A percentile compares a stretch with the other conserved stretches of the same genome.
Conservation (phyloP, 2,329 filamentous ascomycete species). For the Zalaria sp. region DNA sequence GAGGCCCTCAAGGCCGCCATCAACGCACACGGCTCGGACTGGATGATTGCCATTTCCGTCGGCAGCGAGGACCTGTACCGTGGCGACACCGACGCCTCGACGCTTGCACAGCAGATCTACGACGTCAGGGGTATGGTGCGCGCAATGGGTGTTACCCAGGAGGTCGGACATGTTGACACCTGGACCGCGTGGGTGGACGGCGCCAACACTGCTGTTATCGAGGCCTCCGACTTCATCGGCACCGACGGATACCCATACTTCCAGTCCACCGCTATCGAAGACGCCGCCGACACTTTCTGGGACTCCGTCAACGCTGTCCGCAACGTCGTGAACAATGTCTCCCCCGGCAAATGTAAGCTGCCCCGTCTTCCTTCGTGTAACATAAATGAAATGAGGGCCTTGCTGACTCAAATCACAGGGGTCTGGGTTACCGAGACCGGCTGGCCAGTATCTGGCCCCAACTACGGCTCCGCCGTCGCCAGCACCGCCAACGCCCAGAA, state of each 20-base stretch:
- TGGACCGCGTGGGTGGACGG: slow-evolving; percentile 33
- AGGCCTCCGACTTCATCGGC: slow-evolving; percentile 50
- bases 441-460: slow-evolving; percentile 44
- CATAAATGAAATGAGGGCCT: too few species aligned
- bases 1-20: slow-evolving; percentile 44
- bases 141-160: slow-evolving; percentile 28
- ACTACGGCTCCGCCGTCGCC: slow-evolving; percentile 41
- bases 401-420: slow-evolving; percentile 1
- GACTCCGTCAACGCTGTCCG: slow-evolving; percentile 19
- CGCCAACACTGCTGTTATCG: slow-evolving; percentile 45
- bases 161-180: slow-evolving; percentile 44
- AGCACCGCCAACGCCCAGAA: slow-evolving; percentile 44
- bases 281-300: slow-evolving; percentile 41
- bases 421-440: slow-evolving; percentile 39
- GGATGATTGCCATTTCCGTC: slow-evolving; percentile 50
- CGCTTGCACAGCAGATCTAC: slow-evolving; percentile 31
- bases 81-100: slow-evolving; percentile 25
- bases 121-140: slow-evolving; percentile 40
- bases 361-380: too few species aligned
- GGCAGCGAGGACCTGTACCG: slow-evolving; percentile 57
- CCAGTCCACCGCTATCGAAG: slow-evolving; percentile 43
- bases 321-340: slow-evolving; percentile 30
- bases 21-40: slow-evolving; percentile 38
- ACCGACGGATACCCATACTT: slow-evolving; percentile 56
- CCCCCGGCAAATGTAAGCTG: slow-evolving; percentile 9